Conservation (phyloP, 1,139 yeast genomes). For the Saccharomyces pastorianus region DNA sequence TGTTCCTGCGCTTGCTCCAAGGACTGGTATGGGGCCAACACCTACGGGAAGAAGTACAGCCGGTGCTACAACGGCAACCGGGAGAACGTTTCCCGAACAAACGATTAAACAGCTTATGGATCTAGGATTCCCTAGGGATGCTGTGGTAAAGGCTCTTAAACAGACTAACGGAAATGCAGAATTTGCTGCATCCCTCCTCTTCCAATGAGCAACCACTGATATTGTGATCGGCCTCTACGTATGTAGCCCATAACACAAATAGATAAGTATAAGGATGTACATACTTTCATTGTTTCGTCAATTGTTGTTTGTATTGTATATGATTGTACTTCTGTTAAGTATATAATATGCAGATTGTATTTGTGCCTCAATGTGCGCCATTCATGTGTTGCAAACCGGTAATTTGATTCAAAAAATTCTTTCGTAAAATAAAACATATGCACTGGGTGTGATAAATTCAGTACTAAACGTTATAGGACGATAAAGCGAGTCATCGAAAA, state of each 20-base stretch:
- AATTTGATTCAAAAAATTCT: constrained; percentile 9
- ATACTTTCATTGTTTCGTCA: not conserved
- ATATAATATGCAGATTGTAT: not conserved
- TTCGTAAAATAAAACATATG: constrained; percentile 67
- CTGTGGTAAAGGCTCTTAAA: constrained; percentile 58
- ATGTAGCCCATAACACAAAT: not conserved
- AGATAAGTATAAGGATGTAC: not conserved
- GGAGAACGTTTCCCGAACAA: constrained; percentile 35
- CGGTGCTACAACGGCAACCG: constrained; percentile 1
- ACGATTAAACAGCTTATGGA: constrained; percentile 49
- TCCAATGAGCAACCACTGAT: constrained; percentile 24
- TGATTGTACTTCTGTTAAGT: not conserved
- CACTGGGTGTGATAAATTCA: constrained; percentile 38
- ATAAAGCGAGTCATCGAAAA: constrained; percentile 25
- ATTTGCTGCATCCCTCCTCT: constrained; percentile 72
- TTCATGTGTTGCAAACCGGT: not conserved
- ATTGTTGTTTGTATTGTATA: not conserved
- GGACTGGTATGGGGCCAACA: constrained; percentile 16
- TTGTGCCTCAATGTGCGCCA: not conserved
- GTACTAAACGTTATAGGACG: constrained; percentile 20
- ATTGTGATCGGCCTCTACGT: not conserved
- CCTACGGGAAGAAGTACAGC: constrained; percentile 14
- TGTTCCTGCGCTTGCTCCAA: constrained; percentile 16
- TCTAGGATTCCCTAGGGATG: constrained; percentile 61
- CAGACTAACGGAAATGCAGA: constrained; percentile 73